Evolutionary conservation across 2,329 filamentous ascomycete genomes (phyloP).

Genomic region (Mycosphaerella sp.): DNA sequence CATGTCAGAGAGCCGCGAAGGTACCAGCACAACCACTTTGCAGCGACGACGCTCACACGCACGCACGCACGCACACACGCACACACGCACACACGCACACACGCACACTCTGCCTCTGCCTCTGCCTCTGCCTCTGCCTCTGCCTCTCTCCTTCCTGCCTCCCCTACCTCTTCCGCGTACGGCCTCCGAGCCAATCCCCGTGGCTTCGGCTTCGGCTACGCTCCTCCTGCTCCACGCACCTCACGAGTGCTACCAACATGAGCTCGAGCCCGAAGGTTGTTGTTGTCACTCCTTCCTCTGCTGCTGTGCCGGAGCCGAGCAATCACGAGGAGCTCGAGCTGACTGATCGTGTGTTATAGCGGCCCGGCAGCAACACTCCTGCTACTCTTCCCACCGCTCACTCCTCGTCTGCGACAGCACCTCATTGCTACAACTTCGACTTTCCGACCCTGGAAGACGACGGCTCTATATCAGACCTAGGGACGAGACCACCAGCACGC

Average conservation of each 20-base stretch:
- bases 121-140: background rate
- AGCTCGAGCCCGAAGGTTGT: background rate
- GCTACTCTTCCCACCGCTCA: background rate
- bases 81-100: too few species aligned
- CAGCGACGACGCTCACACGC: too few species aligned
- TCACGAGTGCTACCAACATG: background rate
- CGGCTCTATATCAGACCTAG: slow-evolving; percentile 28
- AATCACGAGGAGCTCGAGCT: slow-evolving; percentile 3
- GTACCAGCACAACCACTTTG: too few species aligned
- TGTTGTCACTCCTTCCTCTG: background rate
- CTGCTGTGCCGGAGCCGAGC: background rate
- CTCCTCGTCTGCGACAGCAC: slow-evolving; percentile 1
- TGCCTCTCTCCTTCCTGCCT: background rate
- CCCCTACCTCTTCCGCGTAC: too few species aligned
- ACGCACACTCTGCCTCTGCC: too few species aligned
- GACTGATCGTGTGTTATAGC: slow-evolving; percentile 18
- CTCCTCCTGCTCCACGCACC: background rate
- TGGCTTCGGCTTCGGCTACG: too few species aligned
- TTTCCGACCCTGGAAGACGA: slow-evolving; percentile 30
- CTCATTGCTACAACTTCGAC: slow-evolving; percentile 19
- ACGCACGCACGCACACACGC: too few species aligned
- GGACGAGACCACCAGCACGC: slow-evolving; percentile 8
- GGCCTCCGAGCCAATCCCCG: too few species aligned
- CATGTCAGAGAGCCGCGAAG: too few species aligned
- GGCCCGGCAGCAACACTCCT: slow-evolving; percentile 4